Evolutionary conservation across 495 filamentous ascomycete species (phyloP), one percentile per base, ranked within the genome.

Genomic region (Rostrohypoxylon terebratum): DNA sequence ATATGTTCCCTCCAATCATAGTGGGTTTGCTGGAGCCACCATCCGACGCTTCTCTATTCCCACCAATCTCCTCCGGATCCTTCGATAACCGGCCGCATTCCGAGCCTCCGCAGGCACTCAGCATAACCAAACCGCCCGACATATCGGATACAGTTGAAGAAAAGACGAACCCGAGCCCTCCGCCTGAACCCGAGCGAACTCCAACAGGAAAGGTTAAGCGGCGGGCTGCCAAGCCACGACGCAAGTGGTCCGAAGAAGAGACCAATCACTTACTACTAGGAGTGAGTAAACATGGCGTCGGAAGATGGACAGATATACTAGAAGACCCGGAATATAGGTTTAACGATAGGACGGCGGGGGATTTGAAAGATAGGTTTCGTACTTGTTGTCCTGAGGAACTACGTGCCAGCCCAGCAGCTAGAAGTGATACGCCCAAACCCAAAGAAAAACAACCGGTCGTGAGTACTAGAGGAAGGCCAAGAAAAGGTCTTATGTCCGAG

Each of bases 301-400:
- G 94, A 18, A 93, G 89, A 75, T 97, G 94, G 94, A 96, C 91
- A 40, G 88, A 88, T 47, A 96, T 97, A 14, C 78, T 96, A n/a
- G 85, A 91, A 10, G 90, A 94, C 65, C 81, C 89, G 1, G 89
- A 90, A 25, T 91, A 92, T 72, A 83, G 82, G 16, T 97, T 97
- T 80, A 90, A 94, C 73, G 85, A 86, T 34, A 86, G 94, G 44
- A 91, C 88, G 33, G 88, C 91, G 16, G 89, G 92, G 10, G 94
- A 97, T 75, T 79, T 97, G 66, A 97, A 97, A 82, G 94, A 97
- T 78, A 87, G 91, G 21, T 94, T 94, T 72, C 87, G 92, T 34
- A 92, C 92, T 4, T 93, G 91, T 77, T 93, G 90, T 75, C 93
- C 93, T 0, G 80, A 79, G 18, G 86, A 87, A 58, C 74, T 87